A percentile compares a stretch with the other conserved stretches of the same genome.
These are phyloP conservation scores for Candida easanensis DNA, from an alignment of 805 yeast genomes.

Conservation along the genomic window DNA sequence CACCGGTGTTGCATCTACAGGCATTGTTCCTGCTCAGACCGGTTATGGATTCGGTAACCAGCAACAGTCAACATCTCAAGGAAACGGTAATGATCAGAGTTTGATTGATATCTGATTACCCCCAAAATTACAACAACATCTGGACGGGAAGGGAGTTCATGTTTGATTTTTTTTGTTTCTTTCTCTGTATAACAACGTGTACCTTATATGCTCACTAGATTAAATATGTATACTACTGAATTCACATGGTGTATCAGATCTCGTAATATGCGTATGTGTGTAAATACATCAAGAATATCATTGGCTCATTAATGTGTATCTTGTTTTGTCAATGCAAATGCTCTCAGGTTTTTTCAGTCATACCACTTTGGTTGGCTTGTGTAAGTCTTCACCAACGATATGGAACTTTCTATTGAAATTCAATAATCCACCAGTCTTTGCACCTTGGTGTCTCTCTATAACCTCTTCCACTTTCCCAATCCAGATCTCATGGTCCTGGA, in stretches of 20 bases:
- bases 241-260: too few species aligned
- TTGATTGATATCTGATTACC: conserved; percentile 29
- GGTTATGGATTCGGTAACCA: conserved; percentile 95
- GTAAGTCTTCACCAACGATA: conserved; percentile 35
- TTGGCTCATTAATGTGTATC: too few species aligned
- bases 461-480: conserved; percentile 72
- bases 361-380: background rate
- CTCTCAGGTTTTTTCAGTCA: background rate
- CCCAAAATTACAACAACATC: too few species aligned
- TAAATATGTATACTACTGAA: too few species aligned
- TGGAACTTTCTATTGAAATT: conserved; percentile 66
- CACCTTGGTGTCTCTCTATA: conserved; percentile 31
- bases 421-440: conserved; percentile 59
- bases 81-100: conserved; percentile 25
- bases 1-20: conserved; percentile 66
- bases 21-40: conserved; percentile 77
- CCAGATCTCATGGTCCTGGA: conserved; percentile 91
- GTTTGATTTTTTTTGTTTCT: too few species aligned
- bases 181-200: too few species aligned
- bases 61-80: conserved; percentile 22
- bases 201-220: too few species aligned
- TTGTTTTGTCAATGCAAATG: too few species aligned
- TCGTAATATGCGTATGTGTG: too few species aligned
- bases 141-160: too few species aligned
- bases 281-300: too few species aligned